Evolutionary conservation across 345 rosid genomes (phyloP).

Genomic region (Eucalyptus paniculata): DNA sequence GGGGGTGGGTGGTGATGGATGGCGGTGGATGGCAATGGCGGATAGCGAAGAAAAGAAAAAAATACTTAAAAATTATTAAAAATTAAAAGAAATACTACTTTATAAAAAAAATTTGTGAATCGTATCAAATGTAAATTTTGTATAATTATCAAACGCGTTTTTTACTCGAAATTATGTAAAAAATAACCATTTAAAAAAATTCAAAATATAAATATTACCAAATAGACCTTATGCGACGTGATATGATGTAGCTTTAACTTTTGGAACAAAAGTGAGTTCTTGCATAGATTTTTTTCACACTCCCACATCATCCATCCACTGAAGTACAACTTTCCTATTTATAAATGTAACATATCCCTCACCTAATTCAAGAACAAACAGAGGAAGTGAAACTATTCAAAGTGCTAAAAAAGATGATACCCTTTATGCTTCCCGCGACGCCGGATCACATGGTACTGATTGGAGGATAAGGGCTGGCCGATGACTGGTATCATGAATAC

Average conservation of each 20-base stretch:
- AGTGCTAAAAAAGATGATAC: background rate
- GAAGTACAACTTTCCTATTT: background rate
- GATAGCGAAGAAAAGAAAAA: too few species aligned
- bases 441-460: conserved; percentile 1
- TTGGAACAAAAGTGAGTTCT: background rate
- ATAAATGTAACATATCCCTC: background rate
- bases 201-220: rapidly evolving
- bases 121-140: too few species aligned
- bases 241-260: too few species aligned
- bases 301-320: background rate
- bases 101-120: too few species aligned
- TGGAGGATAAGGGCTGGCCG: conserved; percentile 22
- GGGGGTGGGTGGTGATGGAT: too few species aligned
- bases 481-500: conserved; percentile 25
- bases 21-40: rapidly evolving
- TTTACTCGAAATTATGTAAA: too few species aligned
- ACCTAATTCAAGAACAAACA: background rate
- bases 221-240: rapidly evolving
- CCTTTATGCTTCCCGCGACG: conserved; percentile 8
- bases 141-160: rapidly evolving
- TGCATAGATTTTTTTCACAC: background rate
- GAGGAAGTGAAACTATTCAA: background rate
- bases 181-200: too few species aligned
- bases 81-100: too few species aligned
- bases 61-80: too few species aligned